Conservation (phyloP, 169 alveolate species). For the Babesia sp. region DNA sequence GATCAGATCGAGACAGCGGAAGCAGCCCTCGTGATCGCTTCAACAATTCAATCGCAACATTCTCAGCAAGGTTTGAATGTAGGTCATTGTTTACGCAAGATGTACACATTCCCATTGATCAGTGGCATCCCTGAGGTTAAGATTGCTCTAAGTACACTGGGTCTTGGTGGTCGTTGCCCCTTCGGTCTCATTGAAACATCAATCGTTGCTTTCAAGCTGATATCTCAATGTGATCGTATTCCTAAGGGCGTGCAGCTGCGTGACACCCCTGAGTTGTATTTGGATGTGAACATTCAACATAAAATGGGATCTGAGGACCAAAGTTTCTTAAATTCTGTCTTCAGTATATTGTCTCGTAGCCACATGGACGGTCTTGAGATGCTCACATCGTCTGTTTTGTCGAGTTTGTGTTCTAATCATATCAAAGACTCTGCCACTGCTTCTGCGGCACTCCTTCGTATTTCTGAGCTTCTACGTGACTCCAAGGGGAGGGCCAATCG, state of each 20-base stretch:
- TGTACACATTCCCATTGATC: slow-evolving; percentile 60
- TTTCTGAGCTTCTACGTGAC: slow-evolving; percentile 34
- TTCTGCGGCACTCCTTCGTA: slow-evolving; percentile 15
- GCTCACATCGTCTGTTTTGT: slow-evolving; percentile 30
- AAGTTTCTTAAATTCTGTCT: slow-evolving; percentile 35
- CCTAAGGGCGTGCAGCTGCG: background rate
- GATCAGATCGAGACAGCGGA: slow-evolving; percentile 65
- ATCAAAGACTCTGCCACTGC: slow-evolving; percentile 23
- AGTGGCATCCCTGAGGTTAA: slow-evolving; percentile 45
- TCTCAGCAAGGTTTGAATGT: slow-evolving; percentile 23
- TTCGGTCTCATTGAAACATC: slow-evolving; percentile 53
- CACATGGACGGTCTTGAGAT: slow-evolving; percentile 36
- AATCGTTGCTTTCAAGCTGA: slow-evolving; percentile 34
- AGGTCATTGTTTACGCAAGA: slow-evolving; percentile 36
- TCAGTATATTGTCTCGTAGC: slow-evolving; percentile 55
- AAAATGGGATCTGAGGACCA: slow-evolving; percentile 15
- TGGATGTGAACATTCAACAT: slow-evolving; percentile 29
- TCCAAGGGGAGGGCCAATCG: slow-evolving; percentile 10
- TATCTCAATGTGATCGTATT: slow-evolving; percentile 35
- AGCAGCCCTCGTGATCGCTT: slow-evolving; percentile 32
- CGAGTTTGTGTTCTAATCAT: slow-evolving; percentile 44
- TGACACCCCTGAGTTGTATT: background rate
- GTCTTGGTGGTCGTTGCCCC: slow-evolving; percentile 57
- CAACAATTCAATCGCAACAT: slow-evolving; percentile 18
- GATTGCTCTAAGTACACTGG: slow-evolving; percentile 50